These are phyloP conservation scores for Tolypocladium tropicale DNA, from an alignment of 2,329 filamentous ascomycete species.

Conservation along the genomic window DNA sequence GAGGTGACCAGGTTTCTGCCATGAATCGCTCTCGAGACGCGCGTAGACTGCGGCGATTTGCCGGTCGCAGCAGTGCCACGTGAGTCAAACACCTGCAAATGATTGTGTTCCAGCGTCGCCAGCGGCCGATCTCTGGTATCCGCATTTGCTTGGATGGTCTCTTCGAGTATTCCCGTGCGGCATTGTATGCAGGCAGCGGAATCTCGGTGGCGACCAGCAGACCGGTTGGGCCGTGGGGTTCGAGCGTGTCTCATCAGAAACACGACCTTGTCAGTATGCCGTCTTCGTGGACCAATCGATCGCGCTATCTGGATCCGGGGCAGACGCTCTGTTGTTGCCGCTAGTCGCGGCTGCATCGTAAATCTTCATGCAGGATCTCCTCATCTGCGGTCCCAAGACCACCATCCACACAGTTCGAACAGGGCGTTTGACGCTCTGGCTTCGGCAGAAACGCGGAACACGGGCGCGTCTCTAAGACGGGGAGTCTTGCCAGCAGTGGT, in stretches of 20 bases:
- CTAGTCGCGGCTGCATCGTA: neutral
- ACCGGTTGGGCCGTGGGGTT: neutral
- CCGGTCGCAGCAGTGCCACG: neutral
- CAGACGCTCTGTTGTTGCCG: neutral
- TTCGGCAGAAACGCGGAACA: neutral
- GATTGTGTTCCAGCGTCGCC: neutral
- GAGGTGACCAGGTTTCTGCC: neutral
- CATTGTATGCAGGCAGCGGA: neutral
- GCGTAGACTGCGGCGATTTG: neutral
- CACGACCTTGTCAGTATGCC: neutral
- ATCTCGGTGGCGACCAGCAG: neutral
- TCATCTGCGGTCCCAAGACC: neutral
- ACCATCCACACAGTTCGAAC: neutral
- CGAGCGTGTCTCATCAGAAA: neutral
- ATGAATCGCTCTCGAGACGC: neutral
- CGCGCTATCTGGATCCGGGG: neutral
- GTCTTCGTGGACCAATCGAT: conserved; percentile 3
- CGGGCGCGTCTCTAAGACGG: no score
- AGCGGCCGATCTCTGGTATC: neutral
- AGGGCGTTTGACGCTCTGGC: neutral
- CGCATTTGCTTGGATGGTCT: neutral
- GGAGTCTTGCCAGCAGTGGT: neutral
- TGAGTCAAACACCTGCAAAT: neutral
- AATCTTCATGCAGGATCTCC: neutral
- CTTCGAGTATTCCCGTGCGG: neutral